Conservation (phyloP, 169 alveolate species). For the Plasmodium ovale region DNA sequence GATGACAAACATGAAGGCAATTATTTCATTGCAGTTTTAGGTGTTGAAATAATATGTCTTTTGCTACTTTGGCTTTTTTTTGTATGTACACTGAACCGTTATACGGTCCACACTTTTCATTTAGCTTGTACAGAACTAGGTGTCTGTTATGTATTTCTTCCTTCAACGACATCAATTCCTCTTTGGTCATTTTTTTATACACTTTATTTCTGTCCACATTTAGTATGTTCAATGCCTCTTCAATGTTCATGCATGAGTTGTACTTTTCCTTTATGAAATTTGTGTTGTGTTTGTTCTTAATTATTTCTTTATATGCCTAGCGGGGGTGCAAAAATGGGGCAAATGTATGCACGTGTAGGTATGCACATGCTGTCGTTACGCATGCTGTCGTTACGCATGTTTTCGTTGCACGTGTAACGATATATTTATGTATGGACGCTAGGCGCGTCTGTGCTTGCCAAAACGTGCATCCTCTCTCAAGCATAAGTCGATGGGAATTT, state of each 20-base stretch:
- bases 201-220: conserved; percentile 39
- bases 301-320: conserved; percentile 63
- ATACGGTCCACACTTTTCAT: conserved; percentile 53
- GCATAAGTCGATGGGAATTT: too few relatives aligned
- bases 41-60: conserved; percentile 34
- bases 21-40: conserved; percentile 18
- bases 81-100: conserved; percentile 65
- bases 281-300: conserved; percentile 49
- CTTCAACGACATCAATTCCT: conserved; percentile 41
- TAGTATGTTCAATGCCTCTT: conserved; percentile 59
- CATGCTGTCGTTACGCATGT: not conserved
- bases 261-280: conserved; percentile 58
- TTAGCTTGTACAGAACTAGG: conserved; percentile 23
- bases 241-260: conserved; percentile 57
- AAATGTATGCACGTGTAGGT: not conserved
- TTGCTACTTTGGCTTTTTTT: conserved; percentile 61
- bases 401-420: too few relatives aligned
- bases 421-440: too few relatives aligned
- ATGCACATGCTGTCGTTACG: not conserved
- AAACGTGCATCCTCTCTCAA: too few relatives aligned
- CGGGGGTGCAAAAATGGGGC: not conserved
- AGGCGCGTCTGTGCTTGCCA: too few relatives aligned
- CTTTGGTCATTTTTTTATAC: conserved; percentile 41
- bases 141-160: conserved; percentile 63
- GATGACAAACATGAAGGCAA: not conserved